Base-by-base conservation (phyloP, 768 basidiomycete genomes). In the Strobilomyces dryophilus region DNA sequence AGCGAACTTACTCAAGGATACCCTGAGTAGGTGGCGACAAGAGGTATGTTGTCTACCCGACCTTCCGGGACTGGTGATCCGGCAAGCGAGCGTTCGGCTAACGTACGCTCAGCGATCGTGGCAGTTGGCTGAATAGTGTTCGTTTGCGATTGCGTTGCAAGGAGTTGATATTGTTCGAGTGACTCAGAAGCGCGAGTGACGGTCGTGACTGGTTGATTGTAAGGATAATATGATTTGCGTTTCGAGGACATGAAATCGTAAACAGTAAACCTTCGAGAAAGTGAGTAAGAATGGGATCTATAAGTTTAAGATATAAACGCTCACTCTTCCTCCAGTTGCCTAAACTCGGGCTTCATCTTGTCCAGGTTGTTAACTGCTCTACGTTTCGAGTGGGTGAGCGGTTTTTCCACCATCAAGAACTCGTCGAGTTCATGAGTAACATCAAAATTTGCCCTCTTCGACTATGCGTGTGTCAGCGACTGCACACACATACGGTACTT, bases 401-500 rank as follows among this genome's bases (percentile, higher is more conserved):
- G 95, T 68, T 98, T 98, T 73, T 98, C 95, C 48, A 95, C 95
- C 80, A 98, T 83, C 64, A 99, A 71, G 63, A 98, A 89, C 69
- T 99, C 97, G 67, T 99, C 95, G 10, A 99, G 81, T 74, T 98
- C 97, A 65, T 98, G 94, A 34, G 92, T 85, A 35, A 97, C 87
- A 66, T 99, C 95, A 70, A 98, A 99, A 70, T 99, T 98, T n/a
- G 94, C 91, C 71, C 87, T 87, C 68, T 95, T 94, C 71, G 88
- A 84, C 95, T 99, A 65, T 26, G 32, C 20, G 18, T 11, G 20
- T 26, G 35, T 64, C 3, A 57, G 52, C 10, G 17, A 37, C 45
- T 11, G 18, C 27, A 29, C 5, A 37, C 29, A 39, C 1, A 34
- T 35, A 18, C 12, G 21, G 14, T 2, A 24, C 24, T 24, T 24